Conservation (phyloP, 306 rosid species). For the Prunus mongolica region DNA sequence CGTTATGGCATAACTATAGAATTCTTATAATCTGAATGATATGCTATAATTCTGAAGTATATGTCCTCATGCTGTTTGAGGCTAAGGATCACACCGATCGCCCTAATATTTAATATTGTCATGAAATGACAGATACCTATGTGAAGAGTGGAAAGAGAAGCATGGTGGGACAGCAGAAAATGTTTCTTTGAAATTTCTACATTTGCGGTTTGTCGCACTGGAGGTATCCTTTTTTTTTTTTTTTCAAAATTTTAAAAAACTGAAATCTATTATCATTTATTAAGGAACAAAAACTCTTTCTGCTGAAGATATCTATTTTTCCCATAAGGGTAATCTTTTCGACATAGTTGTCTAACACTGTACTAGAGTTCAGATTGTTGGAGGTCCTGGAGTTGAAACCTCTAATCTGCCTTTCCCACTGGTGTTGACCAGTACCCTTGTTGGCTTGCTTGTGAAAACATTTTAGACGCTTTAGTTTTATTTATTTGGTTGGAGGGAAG, state of each 20-base stretch:
- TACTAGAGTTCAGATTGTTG: background rate
- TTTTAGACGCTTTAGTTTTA: background rate
- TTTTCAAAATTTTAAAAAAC: background rate
- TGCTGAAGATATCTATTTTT: background rate
- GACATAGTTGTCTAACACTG: background rate
- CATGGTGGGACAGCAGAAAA: constrained; percentile 38
- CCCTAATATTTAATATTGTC: background rate
- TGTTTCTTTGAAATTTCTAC: constrained; percentile 43
- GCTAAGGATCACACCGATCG: background rate
- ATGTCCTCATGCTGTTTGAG: background rate
- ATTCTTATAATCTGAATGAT: background rate
- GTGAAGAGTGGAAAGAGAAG: constrained; percentile 78
- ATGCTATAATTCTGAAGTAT: background rate
- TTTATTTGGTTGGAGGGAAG: background rate
- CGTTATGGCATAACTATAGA: background rate
- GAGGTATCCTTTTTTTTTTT: constrained; percentile 38
- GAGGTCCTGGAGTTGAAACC: no score
- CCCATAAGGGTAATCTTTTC: background rate
- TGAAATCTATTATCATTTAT: background rate
- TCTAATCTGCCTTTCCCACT: no score
- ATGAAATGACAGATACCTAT: constrained; percentile 49
- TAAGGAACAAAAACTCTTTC: background rate
- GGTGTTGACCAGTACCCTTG: no score
- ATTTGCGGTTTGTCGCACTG: constrained; percentile 47
- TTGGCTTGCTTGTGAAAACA: background rate